These are phyloP conservation scores for Malassezia brasiliensis DNA, from an alignment of 1,284 basidiomycete genomes.

Conservation along the genomic window DNA sequence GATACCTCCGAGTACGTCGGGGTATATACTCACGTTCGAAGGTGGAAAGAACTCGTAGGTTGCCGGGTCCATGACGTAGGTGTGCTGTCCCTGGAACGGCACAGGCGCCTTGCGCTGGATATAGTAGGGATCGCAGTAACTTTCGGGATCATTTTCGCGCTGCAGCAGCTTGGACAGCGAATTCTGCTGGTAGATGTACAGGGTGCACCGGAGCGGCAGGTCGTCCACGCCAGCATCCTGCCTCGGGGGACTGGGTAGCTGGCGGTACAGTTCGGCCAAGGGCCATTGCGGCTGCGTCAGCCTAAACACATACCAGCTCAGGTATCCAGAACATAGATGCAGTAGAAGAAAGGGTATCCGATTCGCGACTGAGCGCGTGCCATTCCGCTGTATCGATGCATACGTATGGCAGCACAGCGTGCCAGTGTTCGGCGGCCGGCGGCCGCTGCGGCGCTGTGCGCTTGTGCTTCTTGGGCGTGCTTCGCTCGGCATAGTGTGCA, in stretches of 20 bases:
- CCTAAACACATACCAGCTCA: neutral
- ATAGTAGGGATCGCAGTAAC: conserved; percentile 11
- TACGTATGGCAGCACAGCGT: neutral
- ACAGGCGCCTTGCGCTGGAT: conserved; percentile 1
- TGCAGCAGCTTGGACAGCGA: conserved; percentile 19
- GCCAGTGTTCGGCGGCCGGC: conserved; percentile 1
- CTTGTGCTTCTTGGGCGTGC: neutral
- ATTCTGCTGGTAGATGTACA: conserved; percentile 16
- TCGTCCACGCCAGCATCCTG: neutral
- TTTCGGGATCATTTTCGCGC: conserved; percentile 12
- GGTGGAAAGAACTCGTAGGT: neutral
- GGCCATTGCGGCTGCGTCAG: conserved; percentile 9
- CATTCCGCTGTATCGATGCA: conserved; percentile 2
- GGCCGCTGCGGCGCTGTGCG: neutral
- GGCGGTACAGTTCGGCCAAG: conserved; percentile 6
- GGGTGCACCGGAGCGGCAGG: conserved; percentile 1
- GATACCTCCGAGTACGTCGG: conserved; percentile 19
- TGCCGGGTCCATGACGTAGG: conserved; percentile 8
- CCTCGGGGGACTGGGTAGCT: conserved; percentile 8
- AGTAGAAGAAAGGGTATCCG: neutral
- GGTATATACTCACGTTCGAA: neutral
- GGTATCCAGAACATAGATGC: neutral
- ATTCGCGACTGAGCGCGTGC: conserved; percentile 10
- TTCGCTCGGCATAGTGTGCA: neutral
- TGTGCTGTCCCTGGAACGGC: neutral